A percentile compares a stretch with the other conserved stretches of the same genome.
These are phyloP conservation scores for Aspergillus ochraceoroseus DNA, from an alignment of 2,329 filamentous ascomycete species.

Conservation along the genomic window DNA sequence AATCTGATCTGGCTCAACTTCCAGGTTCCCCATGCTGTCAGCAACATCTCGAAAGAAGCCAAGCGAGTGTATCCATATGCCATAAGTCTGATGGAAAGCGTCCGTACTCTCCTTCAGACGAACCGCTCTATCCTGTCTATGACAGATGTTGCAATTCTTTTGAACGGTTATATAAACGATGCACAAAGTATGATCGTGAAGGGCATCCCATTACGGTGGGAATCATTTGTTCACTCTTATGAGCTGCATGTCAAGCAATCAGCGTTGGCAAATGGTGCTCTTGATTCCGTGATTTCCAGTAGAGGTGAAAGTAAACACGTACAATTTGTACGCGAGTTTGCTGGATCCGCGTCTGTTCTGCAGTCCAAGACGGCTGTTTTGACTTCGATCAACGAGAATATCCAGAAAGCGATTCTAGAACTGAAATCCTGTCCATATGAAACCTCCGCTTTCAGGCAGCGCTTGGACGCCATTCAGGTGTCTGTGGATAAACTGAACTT, in stretches of 20 bases:
- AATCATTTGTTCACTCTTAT: conserved; percentile 95
- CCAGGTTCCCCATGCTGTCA: conserved; percentile 87
- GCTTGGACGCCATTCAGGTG: conserved; percentile 79
- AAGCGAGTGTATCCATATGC: conserved; percentile 97
- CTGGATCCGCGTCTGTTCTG: conserved; percentile 75
- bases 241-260: conserved; percentile 74
- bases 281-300: conserved; percentile 55
- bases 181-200: conserved; percentile 78
- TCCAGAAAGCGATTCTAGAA: conserved; percentile 76
- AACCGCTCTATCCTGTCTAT: conserved; percentile 77
- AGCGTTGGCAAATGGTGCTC: conserved; percentile 54
- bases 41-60: conserved; percentile 96
- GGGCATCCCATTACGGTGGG: conserved; percentile 88
- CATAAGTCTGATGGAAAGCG: conserved; percentile 96
- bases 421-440: conserved; percentile 82
- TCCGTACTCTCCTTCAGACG: conserved; percentile 88
- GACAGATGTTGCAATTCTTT: conserved; percentile 77
- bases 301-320: conserved; percentile 85
- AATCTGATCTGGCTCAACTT: conserved; percentile 95
- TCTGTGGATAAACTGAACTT: conserved; percentile 94
- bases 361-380: conserved; percentile 82
- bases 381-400: conserved; percentile 69
- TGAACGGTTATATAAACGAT: conserved; percentile 88
- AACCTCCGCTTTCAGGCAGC: conserved; percentile 68
- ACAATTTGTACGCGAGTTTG: conserved; percentile 92